Evolutionary conservation across 352 stramenopile genomes (phyloP).

Genomic region (Phytophthora parvispora): DNA sequence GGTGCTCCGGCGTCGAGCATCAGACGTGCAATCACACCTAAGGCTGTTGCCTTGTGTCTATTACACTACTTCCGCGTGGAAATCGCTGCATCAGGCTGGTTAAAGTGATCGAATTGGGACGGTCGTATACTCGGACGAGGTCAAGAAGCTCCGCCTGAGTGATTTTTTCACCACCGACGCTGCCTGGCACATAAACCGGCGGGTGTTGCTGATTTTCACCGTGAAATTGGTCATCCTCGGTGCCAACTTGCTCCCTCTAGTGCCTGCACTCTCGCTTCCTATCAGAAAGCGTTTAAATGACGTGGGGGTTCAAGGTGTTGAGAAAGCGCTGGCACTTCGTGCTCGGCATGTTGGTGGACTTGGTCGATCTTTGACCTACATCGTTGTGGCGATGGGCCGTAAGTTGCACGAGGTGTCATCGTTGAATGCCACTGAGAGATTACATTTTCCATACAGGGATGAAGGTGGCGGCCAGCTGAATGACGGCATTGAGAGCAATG

Average conservation of each 20-base stretch:
- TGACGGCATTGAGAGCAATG: background rate
- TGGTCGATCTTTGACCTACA: background rate
- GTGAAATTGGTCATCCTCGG: conserved; percentile 39
- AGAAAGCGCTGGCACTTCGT: conserved; percentile 34
- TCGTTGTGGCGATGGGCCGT: background rate
- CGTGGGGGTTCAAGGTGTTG: conserved; percentile 11
- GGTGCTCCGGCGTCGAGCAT: conserved; percentile 27
- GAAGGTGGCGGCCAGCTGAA: background rate
- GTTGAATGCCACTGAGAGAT: too few relatives aligned
- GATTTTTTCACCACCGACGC: conserved; percentile 37
- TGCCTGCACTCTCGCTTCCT: conserved; percentile 24
- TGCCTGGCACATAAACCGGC: conserved; percentile 43
- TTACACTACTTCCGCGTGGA: conserved; percentile 21
- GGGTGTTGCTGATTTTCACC: conserved; percentile 28
- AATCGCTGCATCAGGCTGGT: conserved; percentile 15
- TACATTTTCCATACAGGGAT: background rate
- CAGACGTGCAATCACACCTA: conserved; percentile 34
- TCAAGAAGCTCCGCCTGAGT: conserved; percentile 20
- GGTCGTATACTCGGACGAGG: conserved; percentile 35
- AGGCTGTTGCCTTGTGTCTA: conserved; percentile 20
- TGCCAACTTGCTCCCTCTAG: conserved; percentile 34
- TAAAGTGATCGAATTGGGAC: conserved; percentile 34
- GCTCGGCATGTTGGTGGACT: background rate
- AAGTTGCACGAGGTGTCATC: background rate
- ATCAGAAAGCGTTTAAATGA: background rate